A percentile compares a stretch with the other conserved stretches of the same genome.
phyloP scores from a whole-genome alignment of 352 stramenopile species.

The Globisporangium orthogonon region DNA sequence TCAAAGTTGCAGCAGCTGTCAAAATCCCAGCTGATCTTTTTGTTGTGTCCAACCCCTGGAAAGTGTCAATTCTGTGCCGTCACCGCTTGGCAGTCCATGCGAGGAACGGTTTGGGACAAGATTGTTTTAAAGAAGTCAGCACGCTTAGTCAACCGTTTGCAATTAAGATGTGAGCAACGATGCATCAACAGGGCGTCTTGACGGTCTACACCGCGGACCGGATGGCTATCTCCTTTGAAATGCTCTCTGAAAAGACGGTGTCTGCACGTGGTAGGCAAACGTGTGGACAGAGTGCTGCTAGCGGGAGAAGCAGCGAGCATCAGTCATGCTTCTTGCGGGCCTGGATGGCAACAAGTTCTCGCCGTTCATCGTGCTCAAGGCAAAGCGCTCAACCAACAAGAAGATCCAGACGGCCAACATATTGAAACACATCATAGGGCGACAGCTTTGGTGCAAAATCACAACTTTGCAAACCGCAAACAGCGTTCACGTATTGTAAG shows the following conservation, averaged over 20 bases:
- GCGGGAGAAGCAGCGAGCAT: neutral
- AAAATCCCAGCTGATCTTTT: slow-evolving; percentile 2
- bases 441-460: too few relatives aligned
- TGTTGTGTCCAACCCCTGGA: slow-evolving; percentile 4
- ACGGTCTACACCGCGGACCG: slow-evolving; percentile 24
- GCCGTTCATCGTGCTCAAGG: neutral
- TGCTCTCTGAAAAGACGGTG: slow-evolving; percentile 22
- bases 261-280: neutral
- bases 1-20: slow-evolving; percentile 8
- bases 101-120: slow-evolving; percentile 12
- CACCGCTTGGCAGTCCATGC: slow-evolving; percentile 13
- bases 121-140: slow-evolving; percentile 2
- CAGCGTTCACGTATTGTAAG: too few relatives aligned
- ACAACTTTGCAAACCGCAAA: too few relatives aligned
- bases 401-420: too few relatives aligned
- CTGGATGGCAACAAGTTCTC: slow-evolving; percentile 1
- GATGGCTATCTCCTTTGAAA: slow-evolving; percentile 24
- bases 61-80: slow-evolving; percentile 11
- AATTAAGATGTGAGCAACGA: slow-evolving; percentile 1
- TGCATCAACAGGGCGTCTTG: slow-evolving; percentile 9
- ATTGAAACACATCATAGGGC: too few relatives aligned
- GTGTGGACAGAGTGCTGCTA: neutral
- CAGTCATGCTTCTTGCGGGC: neutral
- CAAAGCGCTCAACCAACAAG: neutral
- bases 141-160: neutral